Conservation (phyloP, 2,329 filamentous ascomycete genomes). For the Scytalidium sp. region DNA sequence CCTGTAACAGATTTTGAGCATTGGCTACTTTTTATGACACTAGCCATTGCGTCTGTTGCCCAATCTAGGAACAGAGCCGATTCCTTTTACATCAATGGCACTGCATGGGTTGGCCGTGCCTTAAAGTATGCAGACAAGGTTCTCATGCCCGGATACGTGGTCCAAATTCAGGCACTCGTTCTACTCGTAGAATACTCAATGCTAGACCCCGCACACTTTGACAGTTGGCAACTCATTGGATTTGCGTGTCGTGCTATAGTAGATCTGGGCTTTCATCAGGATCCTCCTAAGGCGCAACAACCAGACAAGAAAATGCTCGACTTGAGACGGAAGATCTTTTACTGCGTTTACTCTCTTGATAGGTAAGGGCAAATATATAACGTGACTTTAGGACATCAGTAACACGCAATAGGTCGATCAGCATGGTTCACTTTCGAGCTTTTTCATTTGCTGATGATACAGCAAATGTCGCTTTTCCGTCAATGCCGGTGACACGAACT, state of each 20-base stretch:
- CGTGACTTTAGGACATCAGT: conserved; percentile 5
- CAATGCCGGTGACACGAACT: conserved; percentile 30
- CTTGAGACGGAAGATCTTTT: conserved; percentile 78
- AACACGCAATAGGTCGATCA: conserved; percentile 63
- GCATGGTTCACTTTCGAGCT: conserved; percentile 79
- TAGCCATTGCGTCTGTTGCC: conserved; percentile 76
- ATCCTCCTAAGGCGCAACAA: conserved; percentile 69
- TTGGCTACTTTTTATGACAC: conserved; percentile 85
- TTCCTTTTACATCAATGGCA: conserved; percentile 54
- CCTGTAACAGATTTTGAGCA: conserved; percentile 65
- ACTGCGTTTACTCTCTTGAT: conserved; percentile 87
- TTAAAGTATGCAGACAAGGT: conserved; percentile 78
- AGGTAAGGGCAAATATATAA: conserved; percentile 49
- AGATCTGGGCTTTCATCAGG: conserved; percentile 90
- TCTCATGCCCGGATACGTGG: conserved; percentile 77
- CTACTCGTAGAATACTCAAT: conserved; percentile 87
- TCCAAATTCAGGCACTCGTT: conserved; percentile 83
- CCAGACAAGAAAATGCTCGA: conserved; percentile 70
- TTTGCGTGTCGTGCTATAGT: conserved; percentile 84
- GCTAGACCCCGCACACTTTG: conserved; percentile 86
- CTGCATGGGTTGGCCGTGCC: conserved; percentile 59
- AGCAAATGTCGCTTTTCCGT: conserved; percentile 75
- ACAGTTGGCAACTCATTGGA: conserved; percentile 90
- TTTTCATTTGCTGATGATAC: conserved; percentile 95
- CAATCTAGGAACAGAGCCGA: conserved; percentile 70